Evolutionary conservation across 2,329 filamentous ascomycete species (phyloP).

Genomic region (Colletotrichum liriopes): DNA sequence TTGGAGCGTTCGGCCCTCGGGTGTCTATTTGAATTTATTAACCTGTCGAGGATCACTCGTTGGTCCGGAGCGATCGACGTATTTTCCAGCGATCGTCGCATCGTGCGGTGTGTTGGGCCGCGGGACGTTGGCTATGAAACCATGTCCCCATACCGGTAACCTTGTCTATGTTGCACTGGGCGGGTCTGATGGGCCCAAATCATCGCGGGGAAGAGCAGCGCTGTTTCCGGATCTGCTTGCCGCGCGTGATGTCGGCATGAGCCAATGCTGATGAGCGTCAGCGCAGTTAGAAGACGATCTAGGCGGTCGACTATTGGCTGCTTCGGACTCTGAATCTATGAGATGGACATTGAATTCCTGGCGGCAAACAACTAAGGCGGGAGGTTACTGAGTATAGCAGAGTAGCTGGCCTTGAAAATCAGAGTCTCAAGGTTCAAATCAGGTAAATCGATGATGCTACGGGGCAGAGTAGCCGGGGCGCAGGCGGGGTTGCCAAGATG

Average conservation of each 20-base stretch:
- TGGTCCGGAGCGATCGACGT: background rate
- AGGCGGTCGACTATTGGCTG: background rate
- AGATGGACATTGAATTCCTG: background rate
- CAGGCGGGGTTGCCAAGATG: background rate
- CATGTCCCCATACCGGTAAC: background rate
- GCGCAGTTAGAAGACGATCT: background rate
- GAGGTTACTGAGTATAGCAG: background rate
- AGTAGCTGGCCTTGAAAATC: background rate
- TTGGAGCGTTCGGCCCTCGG: background rate
- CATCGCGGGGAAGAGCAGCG: no score
- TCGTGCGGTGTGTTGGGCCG: background rate
- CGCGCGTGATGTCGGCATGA: background rate
- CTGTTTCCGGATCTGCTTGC: background rate
- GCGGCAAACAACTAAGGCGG: background rate
- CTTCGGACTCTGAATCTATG: background rate
- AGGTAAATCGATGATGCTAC: background rate
- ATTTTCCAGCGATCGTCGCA: background rate
- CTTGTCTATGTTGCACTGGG: background rate
- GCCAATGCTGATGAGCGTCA: background rate
- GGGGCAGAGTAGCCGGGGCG: background rate
- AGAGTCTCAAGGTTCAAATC: background rate
- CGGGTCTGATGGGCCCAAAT: background rate
- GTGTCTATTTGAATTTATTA: background rate
- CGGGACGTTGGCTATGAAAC: slow-evolving; percentile 3
- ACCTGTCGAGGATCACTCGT: no score